Evolutionary conservation across 169 alveolate species (phyloP).

Genomic region (Eimeria zaria): DNA sequence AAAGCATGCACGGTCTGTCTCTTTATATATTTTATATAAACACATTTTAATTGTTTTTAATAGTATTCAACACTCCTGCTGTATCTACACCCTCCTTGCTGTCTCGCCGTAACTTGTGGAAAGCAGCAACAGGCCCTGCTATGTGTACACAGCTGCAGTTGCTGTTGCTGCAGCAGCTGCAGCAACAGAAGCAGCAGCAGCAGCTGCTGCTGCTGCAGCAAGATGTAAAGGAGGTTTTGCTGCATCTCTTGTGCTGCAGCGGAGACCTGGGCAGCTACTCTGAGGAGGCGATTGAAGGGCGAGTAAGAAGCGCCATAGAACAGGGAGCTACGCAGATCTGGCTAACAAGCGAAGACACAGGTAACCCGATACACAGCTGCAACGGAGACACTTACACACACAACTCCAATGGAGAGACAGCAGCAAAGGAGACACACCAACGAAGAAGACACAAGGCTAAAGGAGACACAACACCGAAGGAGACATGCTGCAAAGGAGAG

Average conservation of each 20-base stretch:
- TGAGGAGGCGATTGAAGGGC: constrained; percentile 94
- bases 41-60: background rate
- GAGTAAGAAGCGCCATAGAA: constrained; percentile 93
- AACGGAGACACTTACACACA: background rate
- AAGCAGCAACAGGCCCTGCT: background rate
- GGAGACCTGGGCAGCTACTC: constrained; percentile 98
- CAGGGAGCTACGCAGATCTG: constrained; percentile 98
- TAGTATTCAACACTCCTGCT: background rate
- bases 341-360: constrained; percentile 99
- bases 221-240: background rate
- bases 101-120: background rate
- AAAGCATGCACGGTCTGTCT: constrained; percentile 94
- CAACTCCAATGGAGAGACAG: too few relatives aligned
- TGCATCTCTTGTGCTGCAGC: constrained; percentile 87
- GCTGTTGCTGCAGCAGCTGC: background rate
- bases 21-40: background rate
- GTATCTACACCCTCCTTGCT: too few relatives aligned
- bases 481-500: too few relatives aligned
- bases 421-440: too few relatives aligned
- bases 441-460: too few relatives aligned
- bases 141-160: background rate
- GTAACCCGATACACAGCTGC: background rate
- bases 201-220: too few relatives aligned
- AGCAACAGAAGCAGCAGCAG: background rate
- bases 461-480: too few relatives aligned